Base-by-base conservation (phyloP, 1,284 basidiomycete genomes). In the Athelia psychrophila region DNA sequence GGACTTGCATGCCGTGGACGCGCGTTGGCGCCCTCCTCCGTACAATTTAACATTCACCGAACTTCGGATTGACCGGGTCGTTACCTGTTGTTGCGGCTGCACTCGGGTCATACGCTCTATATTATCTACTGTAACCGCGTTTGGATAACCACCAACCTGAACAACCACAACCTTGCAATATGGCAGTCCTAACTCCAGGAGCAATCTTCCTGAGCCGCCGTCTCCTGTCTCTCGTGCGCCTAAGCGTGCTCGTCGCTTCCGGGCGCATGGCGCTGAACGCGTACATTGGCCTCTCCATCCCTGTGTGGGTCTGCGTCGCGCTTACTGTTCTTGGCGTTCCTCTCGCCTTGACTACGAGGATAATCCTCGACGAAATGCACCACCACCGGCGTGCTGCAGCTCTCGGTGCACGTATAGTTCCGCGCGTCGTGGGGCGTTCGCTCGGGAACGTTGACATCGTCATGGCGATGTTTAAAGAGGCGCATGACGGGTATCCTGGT, bases 371-470 rank as follows among this genome's bases (percentile, higher is more conserved):
- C 20, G 38, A 42, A n/a, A 42, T 42, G n/a, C 20, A 42, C 20
- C 38, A 42, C 9, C 38, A 16, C 38, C 38, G 38, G 9, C 16
- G 38, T 20, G 65, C 65, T 2, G 56, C 58, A n/a, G 52, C 48
- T 3, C 16, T 61, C 25, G 65, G 64, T n/a, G 63, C 64, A 3
- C 61, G 60, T 6, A 53, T 60, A 10, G 52, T 56, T 4, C 61
- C 60, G 5, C 50, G 36, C 10, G 19, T 50, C 13, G 33, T 42
- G 27, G 54, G 56, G 2, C 59, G 52, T n/a, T 53, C 44, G 48
- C 58, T 53, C 18, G 66, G 66, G 15, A 64, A 65, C 47, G n/a
- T 69, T 15, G 68, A 69, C 44, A 48, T 68, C 23, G 40, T 71
- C 2, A 52, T 57, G 30, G 51, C 44, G 33, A 58, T 64, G 61